phyloP scores from a whole-genome alignment of 2,329 filamentous ascomycete genomes.

The Periconia sp. region DNA sequence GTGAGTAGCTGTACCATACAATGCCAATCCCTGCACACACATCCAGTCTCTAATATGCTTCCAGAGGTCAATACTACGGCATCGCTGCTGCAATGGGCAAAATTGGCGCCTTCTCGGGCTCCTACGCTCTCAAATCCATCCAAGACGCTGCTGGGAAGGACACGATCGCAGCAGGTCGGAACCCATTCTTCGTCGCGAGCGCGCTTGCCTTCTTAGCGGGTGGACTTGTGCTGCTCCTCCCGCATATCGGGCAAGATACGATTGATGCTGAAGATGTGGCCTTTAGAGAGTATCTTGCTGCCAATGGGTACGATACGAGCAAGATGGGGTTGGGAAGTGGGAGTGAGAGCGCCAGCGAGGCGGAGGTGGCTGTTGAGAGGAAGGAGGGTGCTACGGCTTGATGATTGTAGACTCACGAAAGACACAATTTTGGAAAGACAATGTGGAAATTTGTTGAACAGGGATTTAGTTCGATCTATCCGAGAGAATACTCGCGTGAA shows the following conservation, averaged over 20 bases:
- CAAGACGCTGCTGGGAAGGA: constrained; percentile 47
- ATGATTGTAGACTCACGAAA: too few relatives aligned
- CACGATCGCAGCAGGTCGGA: constrained; percentile 67
- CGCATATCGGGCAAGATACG: constrained; percentile 81
- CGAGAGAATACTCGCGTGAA: neutral
- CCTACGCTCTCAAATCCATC: constrained; percentile 77
- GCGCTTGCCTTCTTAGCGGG: constrained; percentile 74
- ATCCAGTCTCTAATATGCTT: neutral
- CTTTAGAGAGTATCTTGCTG: constrained; percentile 76
- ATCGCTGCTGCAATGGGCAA: constrained; percentile 77
- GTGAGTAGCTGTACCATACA: constrained; percentile 25
- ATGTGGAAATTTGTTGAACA: neutral
- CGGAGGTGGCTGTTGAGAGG: constrained; percentile 10
- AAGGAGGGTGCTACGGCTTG: constrained; percentile 6
- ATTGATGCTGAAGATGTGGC: constrained; percentile 77
- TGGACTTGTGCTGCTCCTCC: constrained; percentile 71
- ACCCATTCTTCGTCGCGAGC: constrained; percentile 88
- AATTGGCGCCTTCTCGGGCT: constrained; percentile 84
- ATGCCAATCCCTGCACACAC: neutral
- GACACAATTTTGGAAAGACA: neutral
- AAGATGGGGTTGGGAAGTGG: constrained; percentile 54
- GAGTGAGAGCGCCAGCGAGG: constrained; percentile 19
- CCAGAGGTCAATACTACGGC: constrained; percentile 73
- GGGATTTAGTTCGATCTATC: neutral
- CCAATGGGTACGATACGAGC: constrained; percentile 76